phyloP scores from a whole-genome alignment of 345 rosid species.

The Atalantia buxifolia region DNA sequence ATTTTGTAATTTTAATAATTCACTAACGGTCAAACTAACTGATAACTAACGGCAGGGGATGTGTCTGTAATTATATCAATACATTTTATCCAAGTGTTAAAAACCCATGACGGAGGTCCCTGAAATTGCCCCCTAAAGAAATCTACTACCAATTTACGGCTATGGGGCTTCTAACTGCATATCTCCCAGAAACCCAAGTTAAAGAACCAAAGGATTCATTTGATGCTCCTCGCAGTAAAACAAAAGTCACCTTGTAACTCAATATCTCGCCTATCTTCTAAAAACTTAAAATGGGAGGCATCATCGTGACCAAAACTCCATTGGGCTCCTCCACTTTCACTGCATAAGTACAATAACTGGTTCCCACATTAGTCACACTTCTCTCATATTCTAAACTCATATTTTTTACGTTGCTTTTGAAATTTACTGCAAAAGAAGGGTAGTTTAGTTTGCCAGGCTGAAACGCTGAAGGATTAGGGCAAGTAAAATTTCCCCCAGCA shows the following conservation, averaged over 20 bases:
- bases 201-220: conserved; percentile 53
- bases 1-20: too few relatives aligned
- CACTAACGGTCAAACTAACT: too few relatives aligned
- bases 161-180: conserved; percentile 60
- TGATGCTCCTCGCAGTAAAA: conserved; percentile 5
- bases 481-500: conserved; percentile 21
- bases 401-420: conserved; percentile 14
- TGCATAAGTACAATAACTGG: conserved; percentile 14
- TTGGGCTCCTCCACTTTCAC: conserved; percentile 37
- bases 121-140: background rate
- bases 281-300: conserved; percentile 38
- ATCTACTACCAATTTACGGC: conserved; percentile 52
- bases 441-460: conserved; percentile 51
- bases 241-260: conserved; percentile 55
- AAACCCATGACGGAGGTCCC: too few relatives aligned
- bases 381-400: conserved; percentile 25
- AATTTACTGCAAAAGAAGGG: conserved; percentile 54
- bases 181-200: conserved; percentile 52
- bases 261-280: conserved; percentile 37
- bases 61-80: too few relatives aligned
- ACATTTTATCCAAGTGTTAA: too few relatives aligned
- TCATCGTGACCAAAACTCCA: conserved; percentile 32
- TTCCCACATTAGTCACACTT: conserved; percentile 50
- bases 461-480: conserved; percentile 16
- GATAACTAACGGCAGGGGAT: too few relatives aligned